phyloP scores from a whole-genome alignment of 257 asterid species.

The Verbena officinalis region DNA sequence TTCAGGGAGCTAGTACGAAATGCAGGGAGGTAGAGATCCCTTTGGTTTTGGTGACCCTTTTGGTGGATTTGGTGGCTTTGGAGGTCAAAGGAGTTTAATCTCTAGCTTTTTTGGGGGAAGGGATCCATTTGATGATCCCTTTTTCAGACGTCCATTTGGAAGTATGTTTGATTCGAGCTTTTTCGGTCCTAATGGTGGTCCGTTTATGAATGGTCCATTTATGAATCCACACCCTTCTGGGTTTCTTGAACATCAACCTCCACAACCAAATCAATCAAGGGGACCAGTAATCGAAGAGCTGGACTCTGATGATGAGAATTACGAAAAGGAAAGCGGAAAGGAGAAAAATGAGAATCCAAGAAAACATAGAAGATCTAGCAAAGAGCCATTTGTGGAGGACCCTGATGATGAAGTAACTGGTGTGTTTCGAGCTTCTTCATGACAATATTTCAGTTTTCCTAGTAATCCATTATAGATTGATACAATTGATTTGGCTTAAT shows the following conservation, averaged over 20 bases:
- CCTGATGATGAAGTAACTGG: conserved; percentile 79
- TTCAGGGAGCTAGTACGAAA: conserved; percentile 38
- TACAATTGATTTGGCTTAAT: background rate
- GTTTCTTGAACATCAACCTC: conserved; percentile 47
- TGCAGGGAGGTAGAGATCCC: conserved; percentile 89
- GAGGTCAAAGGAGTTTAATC: conserved; percentile 52
- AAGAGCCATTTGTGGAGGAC: conserved; percentile 70
- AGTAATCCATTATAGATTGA: conserved; percentile 4
- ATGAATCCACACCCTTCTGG: conserved; percentile 47
- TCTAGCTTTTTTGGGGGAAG: conserved; percentile 70
- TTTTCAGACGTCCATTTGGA: conserved; percentile 72
- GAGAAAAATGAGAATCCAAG: conserved; percentile 56
- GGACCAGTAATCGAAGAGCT: conserved; percentile 92
- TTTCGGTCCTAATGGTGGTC: conserved; percentile 45
- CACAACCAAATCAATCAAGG: conserved; percentile 50
- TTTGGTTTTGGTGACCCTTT: conserved; percentile 40
- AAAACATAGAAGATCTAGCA: conserved; percentile 74
- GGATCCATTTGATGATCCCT: conserved; percentile 92
- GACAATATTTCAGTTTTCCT: background rate
- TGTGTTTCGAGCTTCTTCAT: conserved; percentile 28
- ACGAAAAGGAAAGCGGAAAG: conserved; percentile 40
- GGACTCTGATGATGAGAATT: conserved; percentile 78
- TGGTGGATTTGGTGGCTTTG: conserved; percentile 54
- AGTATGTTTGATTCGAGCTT: conserved; percentile 50
- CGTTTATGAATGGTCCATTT: conserved; percentile 45